Base-by-base conservation (phyloP, 1,284 basidiomycete genomes). In the Earliella scabrosa region DNA sequence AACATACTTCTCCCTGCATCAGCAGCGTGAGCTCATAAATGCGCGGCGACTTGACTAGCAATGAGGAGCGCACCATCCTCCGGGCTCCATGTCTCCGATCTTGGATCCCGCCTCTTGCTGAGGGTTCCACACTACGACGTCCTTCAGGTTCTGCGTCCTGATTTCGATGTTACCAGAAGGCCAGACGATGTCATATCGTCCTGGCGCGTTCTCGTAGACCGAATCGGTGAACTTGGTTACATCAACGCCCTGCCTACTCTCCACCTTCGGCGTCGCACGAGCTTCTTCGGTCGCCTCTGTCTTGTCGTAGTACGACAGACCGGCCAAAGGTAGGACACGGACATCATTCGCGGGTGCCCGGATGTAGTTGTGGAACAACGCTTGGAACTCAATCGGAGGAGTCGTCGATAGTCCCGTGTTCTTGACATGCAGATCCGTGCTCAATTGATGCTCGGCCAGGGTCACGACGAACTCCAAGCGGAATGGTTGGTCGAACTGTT, bases 71-170 rank as follows among this genome's bases (percentile, higher is more conserved):
- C 74, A 93, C 93, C 93, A 97, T 70, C 93, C 94, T 0, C 82
- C 82, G 2, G 82, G 80, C 68, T 95, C 92, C 91, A 97, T 93
- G 67, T 97, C 94, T 10, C 72, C 83, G 8, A 96, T 90, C 66
- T 85, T 88, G 44, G 77, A 76, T 0, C 92, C 93, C 5, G 75
- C 77, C 54, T 80, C 83, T 39, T 78, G 77, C 63, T 85, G 84
- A 7, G 94, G 93, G 75, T 97, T 96, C 94, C 94, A 96, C 39
- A 95, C 75, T 9, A 92, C 90, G 3, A 92, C 83, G 67, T 92
- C 86, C 73, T 88, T 86, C 62, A 95, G 80, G 32, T 86, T 83
- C 24, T 70, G 73, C 46, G 84, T 80, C 60, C 74, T 81, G 50
- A 95, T 75, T 50, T 81, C 77, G 27, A 91, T 62, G 0, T 81